These are phyloP conservation scores for Tolypocladium album DNA, from an alignment of 2,329 filamentous ascomycete genomes.

Conservation along the genomic window DNA sequence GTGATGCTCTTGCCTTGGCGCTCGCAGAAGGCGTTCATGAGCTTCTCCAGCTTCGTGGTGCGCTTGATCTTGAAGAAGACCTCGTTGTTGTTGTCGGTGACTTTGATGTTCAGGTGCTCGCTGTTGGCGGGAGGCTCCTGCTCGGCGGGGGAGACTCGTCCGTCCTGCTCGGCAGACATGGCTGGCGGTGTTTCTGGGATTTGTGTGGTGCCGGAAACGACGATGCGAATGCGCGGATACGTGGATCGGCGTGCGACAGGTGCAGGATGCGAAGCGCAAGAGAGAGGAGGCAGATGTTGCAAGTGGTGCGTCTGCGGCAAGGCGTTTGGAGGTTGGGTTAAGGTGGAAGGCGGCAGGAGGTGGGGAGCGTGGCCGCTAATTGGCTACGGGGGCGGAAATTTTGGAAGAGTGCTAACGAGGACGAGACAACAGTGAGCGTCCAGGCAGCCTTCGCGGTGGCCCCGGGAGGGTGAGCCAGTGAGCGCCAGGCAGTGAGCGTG, in stretches of 20 bases:
- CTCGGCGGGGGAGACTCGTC: conserved; percentile 36
- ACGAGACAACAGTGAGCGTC: not conserved
- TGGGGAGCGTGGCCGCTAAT: conserved; percentile 13
- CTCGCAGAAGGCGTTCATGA: conserved; percentile 98
- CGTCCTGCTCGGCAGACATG: conserved; percentile 37
- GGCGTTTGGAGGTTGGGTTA: conserved; percentile 1
- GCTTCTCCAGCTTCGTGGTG: conserved; percentile 87
- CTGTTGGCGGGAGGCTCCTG: conserved; percentile 35
- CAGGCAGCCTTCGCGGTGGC: not conserved
- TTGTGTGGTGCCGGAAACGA: not conserved
- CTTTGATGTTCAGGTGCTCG: conserved; percentile 98
- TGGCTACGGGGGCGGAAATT: conserved; percentile 6
- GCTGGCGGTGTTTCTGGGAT: not conserved
- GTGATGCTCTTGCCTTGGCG: conserved; percentile 78
- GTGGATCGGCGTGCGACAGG: not conserved
- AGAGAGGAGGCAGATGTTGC: not conserved
- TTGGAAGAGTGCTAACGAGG: not conserved
- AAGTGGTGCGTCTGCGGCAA: conserved; percentile 1
- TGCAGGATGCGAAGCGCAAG: not conserved
- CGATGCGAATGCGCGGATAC: not conserved
- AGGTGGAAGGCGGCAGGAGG: conserved; percentile 7
- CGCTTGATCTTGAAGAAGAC: conserved; percentile 99
- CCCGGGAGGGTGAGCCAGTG: not conserved
- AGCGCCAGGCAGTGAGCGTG: not conserved
- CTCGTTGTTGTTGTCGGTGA: conserved; percentile 98